Evolutionary conservation across 306 rosid species (phyloP), one percentile per base, ranked within the genome.

Genomic region (Pueraria montana): DNA sequence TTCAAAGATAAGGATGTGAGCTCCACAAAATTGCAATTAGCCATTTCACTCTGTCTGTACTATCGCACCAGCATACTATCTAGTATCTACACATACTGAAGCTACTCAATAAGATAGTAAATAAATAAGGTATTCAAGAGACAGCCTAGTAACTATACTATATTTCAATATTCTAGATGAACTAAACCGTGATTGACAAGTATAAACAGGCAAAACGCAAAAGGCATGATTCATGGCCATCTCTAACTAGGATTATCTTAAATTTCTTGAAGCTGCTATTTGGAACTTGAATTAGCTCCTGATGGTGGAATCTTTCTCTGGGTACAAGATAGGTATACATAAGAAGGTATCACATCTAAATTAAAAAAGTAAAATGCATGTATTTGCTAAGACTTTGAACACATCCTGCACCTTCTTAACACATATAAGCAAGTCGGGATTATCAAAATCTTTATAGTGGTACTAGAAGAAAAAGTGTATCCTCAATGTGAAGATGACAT

Each of bases 261-360:
- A 72, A 82, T 46, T 77, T 58, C 76, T 46, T 26, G 62, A 11
- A 34, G 38, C 77, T 53, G 24, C 72, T 36, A 48, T 73, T 53
- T 75, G 50, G 73, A 59, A 49, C 74, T 58, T 52, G 58, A 64
- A 49, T 74, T 40, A 77, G 81, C 61, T 55, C 61, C 40, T 17
- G 40, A 7, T 24, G 34, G 55, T 63, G 18, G 3, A 75, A 61
- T 78, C 49, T 55, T 21, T 49, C 21, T 68, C 49, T 12, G 62
- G 70, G 76, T 52, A 79, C 72, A 53, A n/a, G 56, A 65, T 46
- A 74, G 34, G 56, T 43, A 56, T 5, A 67, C 74, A 79, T 46
- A 80, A 69, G 66, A 59, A 66, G 49, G 82, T 82, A 79, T 38
- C 70, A 77, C 21, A 72, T 58, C 26, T 45, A 45, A 48, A 45